These are phyloP conservation scores for Ricinus communis DNA, from an alignment of 345 rosid genomes.

Conservation along the genomic window DNA sequence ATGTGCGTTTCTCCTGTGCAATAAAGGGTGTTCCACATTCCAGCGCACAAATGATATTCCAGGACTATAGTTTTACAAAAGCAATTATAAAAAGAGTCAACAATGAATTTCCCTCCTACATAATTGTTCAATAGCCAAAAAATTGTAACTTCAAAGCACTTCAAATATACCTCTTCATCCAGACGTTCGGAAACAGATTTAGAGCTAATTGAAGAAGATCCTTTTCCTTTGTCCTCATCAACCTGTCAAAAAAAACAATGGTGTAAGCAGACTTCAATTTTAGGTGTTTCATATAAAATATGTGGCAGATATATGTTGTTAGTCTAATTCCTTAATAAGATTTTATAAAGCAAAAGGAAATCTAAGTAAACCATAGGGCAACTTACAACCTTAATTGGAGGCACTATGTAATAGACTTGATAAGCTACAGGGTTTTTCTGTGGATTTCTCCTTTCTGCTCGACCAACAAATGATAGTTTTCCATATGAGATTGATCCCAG, in stretches of 20 bases:
- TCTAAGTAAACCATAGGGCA: not conserved
- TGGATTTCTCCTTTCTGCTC: constrained; percentile 49
- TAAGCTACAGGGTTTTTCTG: constrained; percentile 66
- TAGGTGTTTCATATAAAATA: not conserved
- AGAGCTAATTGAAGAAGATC: constrained; percentile 49
- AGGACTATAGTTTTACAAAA: not conserved
- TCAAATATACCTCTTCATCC: constrained; percentile 72
- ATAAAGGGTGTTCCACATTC: not conserved
- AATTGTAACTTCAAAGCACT: not conserved
- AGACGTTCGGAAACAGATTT: constrained; percentile 70
- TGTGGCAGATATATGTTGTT: not conserved
- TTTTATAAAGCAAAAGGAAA: not conserved
- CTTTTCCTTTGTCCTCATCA: constrained; percentile 70
- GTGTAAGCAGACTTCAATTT: not conserved
- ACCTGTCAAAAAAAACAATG: constrained; percentile 40
- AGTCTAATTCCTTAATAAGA: not conserved
- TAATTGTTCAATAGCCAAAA: not conserved
- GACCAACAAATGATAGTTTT: constrained; percentile 53
- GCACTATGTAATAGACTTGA: constrained; percentile 68
- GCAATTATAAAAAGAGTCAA: not conserved
- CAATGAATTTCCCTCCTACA: not conserved
- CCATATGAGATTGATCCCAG: constrained; percentile 80
- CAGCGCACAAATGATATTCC: not conserved
- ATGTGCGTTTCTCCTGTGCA: not conserved
- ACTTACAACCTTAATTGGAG: constrained; percentile 79